A percentile compares a stretch with the other conserved stretches of the same genome.
These are phyloP conservation scores for Volvox reticuliferus DNA, from an alignment of 139 green algal genomes.

Conservation along the genomic window DNA sequence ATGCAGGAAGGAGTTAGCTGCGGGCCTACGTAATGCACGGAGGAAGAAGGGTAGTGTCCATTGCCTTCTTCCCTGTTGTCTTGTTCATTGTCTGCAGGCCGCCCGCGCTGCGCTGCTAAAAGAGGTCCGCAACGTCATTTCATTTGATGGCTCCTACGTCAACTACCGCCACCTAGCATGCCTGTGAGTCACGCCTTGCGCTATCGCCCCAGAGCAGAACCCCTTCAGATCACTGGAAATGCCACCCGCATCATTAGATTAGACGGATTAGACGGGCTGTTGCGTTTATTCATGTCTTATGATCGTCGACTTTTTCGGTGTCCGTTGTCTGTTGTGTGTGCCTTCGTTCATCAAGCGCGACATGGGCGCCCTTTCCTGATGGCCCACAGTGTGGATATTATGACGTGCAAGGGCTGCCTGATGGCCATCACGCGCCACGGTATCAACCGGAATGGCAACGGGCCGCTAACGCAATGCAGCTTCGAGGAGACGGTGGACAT, in stretches of 20 bases:
- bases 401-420: conserved; percentile 95
- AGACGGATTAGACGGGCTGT: too few relatives aligned
- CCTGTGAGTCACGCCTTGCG: conserved; percentile 68
- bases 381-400: conserved; percentile 70
- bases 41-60: too few relatives aligned
- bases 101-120: conserved; percentile 39
- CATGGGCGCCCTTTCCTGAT: neutral
- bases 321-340: too few relatives aligned
- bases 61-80: too few relatives aligned
- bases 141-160: conserved; percentile 98
- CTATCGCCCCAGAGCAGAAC: too few relatives aligned
- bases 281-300: too few relatives aligned
- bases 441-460: conserved; percentile 97
- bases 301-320: too few relatives aligned
- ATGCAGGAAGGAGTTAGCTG: too few relatives aligned
- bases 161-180: conserved; percentile 97
- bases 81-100: neutral
- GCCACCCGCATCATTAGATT: too few relatives aligned
- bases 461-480: conserved; percentile 91
- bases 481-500: conserved; percentile 99
- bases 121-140: conserved; percentile 97
- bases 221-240: too few relatives aligned
- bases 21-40: too few relatives aligned
- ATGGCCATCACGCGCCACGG: conserved; percentile 99
- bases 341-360: too few relatives aligned